Base-by-base conservation (phyloP, 768 basidiomycete species). In the Rickenella mellea region DNA sequence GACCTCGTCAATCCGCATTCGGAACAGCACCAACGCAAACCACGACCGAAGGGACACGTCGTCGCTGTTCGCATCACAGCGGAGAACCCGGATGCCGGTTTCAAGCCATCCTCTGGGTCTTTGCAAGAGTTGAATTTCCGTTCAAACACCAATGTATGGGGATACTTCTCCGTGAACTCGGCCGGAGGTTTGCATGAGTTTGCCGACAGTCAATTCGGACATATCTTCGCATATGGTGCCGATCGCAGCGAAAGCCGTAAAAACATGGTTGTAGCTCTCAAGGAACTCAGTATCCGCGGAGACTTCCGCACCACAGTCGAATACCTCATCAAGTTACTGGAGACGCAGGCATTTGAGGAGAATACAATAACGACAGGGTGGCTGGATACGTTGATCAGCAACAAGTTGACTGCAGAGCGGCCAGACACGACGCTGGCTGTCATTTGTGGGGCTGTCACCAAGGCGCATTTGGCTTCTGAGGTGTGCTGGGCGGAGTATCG, bases 51-150 rank as follows among this genome's bases (percentile, higher is more conserved):
- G 64, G 96, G 96, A 25, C 96, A 99, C 58, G 96, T 98, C 50
- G 87, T 99, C 51, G 96, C 96, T 30, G 96, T 97, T 51, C 93
- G 96, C 55, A 98, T 99, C 61, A 99, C 96, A 5, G 94, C 93
- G 25, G 96, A 99, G 66, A 99, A 99, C 62, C 96, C 96, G 20
- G 96, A 99, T 56, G 96, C 96, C 8, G 96, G 96, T 4, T 99
- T 99, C 75, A 99, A 99, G 64, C 96, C 96, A 1, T 98, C 96
- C 2, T 93, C 90, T 2, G 96, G 96, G 49, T 84, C 87, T 28
- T 70, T 99, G 12, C 96, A 98, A 61, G 96, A 98, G 58, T 87
- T 99, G 52, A 99, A 98, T 65, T 99, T 99, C 82, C 83, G 96
- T 44, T 97, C 93, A 21, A 96, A 87, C 63, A 97, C 91, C 33